Evolutionary conservation across 306 rosid genomes (phyloP).

Genomic region (Myrica gale): DNA sequence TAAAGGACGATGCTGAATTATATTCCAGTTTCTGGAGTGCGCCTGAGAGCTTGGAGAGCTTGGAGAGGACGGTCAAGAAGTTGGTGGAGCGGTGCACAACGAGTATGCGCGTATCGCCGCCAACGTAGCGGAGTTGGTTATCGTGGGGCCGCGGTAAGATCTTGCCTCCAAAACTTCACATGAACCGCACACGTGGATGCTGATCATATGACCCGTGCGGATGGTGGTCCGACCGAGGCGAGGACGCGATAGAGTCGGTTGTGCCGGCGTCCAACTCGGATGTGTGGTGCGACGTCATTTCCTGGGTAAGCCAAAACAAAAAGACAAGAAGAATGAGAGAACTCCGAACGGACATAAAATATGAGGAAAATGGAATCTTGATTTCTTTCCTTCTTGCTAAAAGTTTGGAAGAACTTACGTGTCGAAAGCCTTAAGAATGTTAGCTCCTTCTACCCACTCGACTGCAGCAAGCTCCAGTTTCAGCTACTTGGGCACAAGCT

Average conservation of each 20-base stretch:
- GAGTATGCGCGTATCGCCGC: slow-evolving; percentile 91
- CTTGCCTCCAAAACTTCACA: slow-evolving; percentile 98
- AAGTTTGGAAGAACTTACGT: no score
- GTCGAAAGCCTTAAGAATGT: no score
- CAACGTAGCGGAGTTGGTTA: slow-evolving; percentile 91
- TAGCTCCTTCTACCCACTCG: no score
- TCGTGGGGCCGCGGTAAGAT: slow-evolving; percentile 89
- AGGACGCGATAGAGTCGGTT: slow-evolving; percentile 65
- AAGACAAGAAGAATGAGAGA: no score
- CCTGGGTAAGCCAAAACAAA: background rate
- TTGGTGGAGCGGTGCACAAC: slow-evolving; percentile 66
- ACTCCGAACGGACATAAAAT: no score
- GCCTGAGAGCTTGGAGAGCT: slow-evolving; percentile 84
- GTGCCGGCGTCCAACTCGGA: slow-evolving; percentile 51
- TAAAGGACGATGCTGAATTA: no score
- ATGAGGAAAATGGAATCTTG: no score
- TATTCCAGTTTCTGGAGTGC: no score
- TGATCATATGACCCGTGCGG: slow-evolving; percentile 25
- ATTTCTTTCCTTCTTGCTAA: no score
- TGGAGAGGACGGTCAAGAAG: slow-evolving; percentile 60
- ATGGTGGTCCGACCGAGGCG: slow-evolving; percentile 66
- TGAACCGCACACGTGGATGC: slow-evolving; percentile 64
- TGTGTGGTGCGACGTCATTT: slow-evolving; percentile 54
- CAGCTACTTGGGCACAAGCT: no score
- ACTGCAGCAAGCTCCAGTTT: no score